Evolutionary conservation across 805 yeast genomes (phyloP), one percentile per base, ranked within the genome.

Genomic region (Candida stauntonica): DNA sequence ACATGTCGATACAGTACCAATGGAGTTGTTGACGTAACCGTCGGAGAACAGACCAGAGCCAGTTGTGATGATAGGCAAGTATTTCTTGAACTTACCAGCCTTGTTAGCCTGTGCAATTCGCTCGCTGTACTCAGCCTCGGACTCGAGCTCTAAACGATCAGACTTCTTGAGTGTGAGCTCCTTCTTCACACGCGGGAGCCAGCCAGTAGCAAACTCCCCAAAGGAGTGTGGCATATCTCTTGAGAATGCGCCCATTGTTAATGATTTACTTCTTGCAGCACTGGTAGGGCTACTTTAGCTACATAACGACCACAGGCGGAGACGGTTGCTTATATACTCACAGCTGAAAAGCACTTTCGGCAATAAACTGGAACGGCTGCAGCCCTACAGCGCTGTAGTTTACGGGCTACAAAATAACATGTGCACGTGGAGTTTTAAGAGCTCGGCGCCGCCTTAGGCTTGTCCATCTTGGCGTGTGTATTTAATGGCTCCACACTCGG

Each of bases 21-120:
- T 83, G 38, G 93, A 79, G 63, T 86, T 86, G 60, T 88, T 88
- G 44, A 86, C 82, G 58, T 88, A 89, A 38, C 97, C 97, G 63
- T 91, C 98, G 28, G 94, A 81, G 63, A 89, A 88, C 32, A 89
- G 70, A 38, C 96, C 97, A 0, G 96, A 93, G 46, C 97, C 97
- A 1, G 95, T 80, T 9, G 86, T 80, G 45, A 83, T 68, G 35
- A 85, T 78, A 5, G 93, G 79, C 82, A 87, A 74, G 48, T 68
- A 70, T 47, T 66, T 67, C 34, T 54, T 48, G 29, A 45, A 47
- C 46, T 54, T 41, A 29, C 56, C 50, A 31, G 49, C 26, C 26
- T 43, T 34, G 32, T 50, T 36, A 19, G 49, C 50, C 30, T 43
- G 36, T 14, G 37, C 50, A 27, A 44, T 31, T 29, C 54, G 28